Evolutionary conservation across 208 protist species (phyloP), one percentile per base, ranked within the genome.

Genomic region (Trichomonas tenax): DNA sequence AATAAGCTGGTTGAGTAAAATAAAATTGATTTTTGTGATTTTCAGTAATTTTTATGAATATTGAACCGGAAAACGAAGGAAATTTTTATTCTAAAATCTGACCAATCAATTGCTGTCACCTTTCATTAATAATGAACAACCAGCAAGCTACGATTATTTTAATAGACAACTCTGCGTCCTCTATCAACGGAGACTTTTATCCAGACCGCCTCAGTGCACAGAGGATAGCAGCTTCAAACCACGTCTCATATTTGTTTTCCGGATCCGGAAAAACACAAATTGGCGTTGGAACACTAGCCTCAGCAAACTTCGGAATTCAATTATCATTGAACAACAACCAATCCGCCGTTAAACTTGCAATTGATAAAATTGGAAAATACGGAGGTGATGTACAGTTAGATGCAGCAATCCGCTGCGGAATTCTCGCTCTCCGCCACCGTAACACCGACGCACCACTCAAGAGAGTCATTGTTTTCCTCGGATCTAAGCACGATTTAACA

Each of bases 151-250:
- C 46, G 15, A 38, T 93, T 9, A 93, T 93, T 34, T 38, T 93
- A 10, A 93, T 93, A 8, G 86, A 93, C 26, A 93, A 93, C 26
- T 93, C 86, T 9, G 15, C n/a, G 8, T 49, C 44, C 8, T 48
- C 86, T 1, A 93, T 93, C 10, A 93, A 93, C 45, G 86, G 86
- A 4, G 86, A 93, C 46, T 93, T 93, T 51, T 93, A 93, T 51
- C 86, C 86, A 48, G 31, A 93, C 21, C 23, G 86, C 15, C 86
- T 93, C n/a, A 31, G 8, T 93, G 86, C 86, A 17, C 86, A 58
- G 46, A 48, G 8, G 2, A 34, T 51, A 38, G 86, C 86, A 23
- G 44, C 44, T 38, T 26, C 17, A 21, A 2, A 41, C 17, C 45
- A 49, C 8, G n/a, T 93, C 46, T 8, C 23, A 11, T 38, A 10